Percentiles rank a stretch among this genome's conserved stretches.
phyloP scores from a whole-genome alignment of 176 grass and related monocot species.

The Oryza meridionalis region DNA sequence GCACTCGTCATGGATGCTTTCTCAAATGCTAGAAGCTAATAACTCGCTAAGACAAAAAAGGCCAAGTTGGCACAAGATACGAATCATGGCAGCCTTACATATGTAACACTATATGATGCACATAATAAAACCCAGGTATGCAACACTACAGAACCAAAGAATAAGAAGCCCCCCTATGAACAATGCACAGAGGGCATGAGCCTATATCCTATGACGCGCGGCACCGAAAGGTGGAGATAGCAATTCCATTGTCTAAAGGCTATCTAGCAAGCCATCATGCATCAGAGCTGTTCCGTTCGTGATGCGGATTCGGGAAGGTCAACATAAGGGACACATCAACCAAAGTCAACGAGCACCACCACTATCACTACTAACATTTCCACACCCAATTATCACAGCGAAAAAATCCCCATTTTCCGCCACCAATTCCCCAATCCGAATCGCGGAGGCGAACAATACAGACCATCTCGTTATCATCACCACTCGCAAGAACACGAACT shows the following conservation, averaged over 20 bases:
- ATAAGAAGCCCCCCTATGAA: not conserved
- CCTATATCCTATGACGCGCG: too few species aligned
- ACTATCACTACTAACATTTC: not conserved
- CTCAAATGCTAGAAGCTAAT: conserved; percentile 2
- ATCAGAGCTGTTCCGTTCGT: not conserved
- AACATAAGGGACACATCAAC: not conserved
- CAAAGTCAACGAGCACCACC: not conserved
- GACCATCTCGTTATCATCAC: not conserved
- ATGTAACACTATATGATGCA: not conserved
- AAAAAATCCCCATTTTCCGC: too few species aligned
- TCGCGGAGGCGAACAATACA: not conserved
- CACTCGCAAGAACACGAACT: too few species aligned
- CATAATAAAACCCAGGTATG: not conserved
- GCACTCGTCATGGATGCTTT: not conserved
- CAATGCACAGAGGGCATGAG: not conserved
- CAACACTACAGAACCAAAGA: not conserved
- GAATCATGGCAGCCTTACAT: not conserved
- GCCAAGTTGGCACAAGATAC: not conserved
- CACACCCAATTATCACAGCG: not conserved
- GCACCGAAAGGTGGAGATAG: not conserved
- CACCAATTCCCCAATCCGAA: not conserved
- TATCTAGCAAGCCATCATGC: not conserved
- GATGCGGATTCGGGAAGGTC: not conserved
- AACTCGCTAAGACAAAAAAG: not conserved
- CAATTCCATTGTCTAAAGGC: not conserved